Evolutionary conservation across 2,329 filamentous ascomycete species (phyloP).

Genomic region (Aspergillus jensenii): DNA sequence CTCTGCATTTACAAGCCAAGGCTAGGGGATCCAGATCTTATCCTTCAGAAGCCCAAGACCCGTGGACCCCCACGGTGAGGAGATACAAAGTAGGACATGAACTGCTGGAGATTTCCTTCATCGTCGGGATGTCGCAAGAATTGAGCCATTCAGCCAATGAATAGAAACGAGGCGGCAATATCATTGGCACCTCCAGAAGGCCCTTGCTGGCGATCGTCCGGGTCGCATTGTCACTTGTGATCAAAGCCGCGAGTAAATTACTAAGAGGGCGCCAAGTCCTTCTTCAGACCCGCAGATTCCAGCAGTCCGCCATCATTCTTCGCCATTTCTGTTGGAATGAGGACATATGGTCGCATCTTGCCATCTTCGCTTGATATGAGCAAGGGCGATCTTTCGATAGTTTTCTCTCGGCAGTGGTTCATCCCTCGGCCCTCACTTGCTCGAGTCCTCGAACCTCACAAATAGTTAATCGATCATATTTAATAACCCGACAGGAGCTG

Average conservation of each 20-base stretch:
- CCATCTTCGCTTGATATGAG: background rate
- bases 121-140: background rate
- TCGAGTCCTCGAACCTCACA: background rate
- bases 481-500: background rate
- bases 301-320: background rate
- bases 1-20: background rate
- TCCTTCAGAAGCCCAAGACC: background rate
- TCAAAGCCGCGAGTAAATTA: background rate
- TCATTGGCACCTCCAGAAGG: background rate
- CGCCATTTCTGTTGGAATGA: background rate
- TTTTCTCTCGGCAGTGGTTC: background rate
- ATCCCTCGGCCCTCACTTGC: background rate
- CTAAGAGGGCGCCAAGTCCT: background rate
- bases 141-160: background rate
- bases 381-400: constrained; percentile 2
- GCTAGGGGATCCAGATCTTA: background rate
- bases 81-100: background rate
- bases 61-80: too few species aligned
- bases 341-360: background rate
- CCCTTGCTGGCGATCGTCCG: constrained; percentile 1
- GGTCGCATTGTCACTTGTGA: background rate
- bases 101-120: background rate
- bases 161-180: background rate
- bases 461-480: background rate
- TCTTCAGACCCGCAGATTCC: background rate